These are phyloP conservation scores for Trichoderma virens DNA, from an alignment of 495 filamentous ascomycete species.

Conservation along the genomic window DNA sequence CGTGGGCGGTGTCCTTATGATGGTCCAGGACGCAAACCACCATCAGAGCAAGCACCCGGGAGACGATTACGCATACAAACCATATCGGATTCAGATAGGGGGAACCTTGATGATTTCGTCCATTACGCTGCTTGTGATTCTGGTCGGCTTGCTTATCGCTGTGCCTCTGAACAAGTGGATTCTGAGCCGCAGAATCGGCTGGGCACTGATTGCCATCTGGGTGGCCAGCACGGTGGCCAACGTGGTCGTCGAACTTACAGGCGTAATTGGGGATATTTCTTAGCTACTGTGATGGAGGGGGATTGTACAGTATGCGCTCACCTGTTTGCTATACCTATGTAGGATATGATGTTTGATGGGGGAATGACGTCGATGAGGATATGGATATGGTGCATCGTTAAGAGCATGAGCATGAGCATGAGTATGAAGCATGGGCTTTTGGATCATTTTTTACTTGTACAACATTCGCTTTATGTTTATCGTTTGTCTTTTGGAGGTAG, in stretches of 20 bases:
- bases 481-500: not conserved
- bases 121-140: constrained; percentile 69
- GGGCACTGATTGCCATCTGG: constrained; percentile 78
- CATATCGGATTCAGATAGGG: constrained; percentile 75
- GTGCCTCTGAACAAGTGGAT: constrained; percentile 86
- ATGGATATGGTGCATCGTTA: not conserved
- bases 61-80: constrained; percentile 40
- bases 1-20: constrained; percentile 79
- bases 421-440: too few relatives aligned
- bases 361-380: not conserved
- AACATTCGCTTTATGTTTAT: not conserved
- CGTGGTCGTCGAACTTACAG: constrained; percentile 70
- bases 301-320: not conserved
- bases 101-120: constrained; percentile 77
- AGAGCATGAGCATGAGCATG: not conserved
- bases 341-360: not conserved
- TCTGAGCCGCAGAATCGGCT: constrained; percentile 81
- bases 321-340: not conserved
- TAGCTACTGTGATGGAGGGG: not conserved
- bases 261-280: constrained; percentile 34
- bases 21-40: constrained; percentile 49
- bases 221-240: constrained; percentile 74
- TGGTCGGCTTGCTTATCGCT: constrained; percentile 67
- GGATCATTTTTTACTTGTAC: not conserved
- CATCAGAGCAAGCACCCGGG: constrained; percentile 51